Base-by-base conservation (phyloP, 257 asterid genomes). In the Plantago major region DNA sequence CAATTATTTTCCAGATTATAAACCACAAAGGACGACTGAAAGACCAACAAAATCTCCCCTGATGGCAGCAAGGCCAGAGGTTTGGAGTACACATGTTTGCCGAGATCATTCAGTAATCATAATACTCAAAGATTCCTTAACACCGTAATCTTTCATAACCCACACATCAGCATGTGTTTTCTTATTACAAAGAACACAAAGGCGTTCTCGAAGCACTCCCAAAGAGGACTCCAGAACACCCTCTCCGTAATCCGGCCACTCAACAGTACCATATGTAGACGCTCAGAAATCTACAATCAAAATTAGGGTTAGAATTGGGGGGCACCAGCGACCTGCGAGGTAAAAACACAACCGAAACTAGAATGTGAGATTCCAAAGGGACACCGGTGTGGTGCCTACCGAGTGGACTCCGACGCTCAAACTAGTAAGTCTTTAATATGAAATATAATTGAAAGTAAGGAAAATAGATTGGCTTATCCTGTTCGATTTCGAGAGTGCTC, bases 101-200 rank as follows among this genome's bases (percentile, higher is more conserved):
- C 66, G 0, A 66, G 66, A 42, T 66, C 71, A 2, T 42, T 5
- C 63, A 16, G 78, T 63, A 42, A 65, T 46, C 33, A 76, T 18
- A 49, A 73, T 77, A 43, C 53, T 65, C 92, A 86, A 84, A 2
- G 81, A 77, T 47, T 76, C 78, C 42, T 48, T 67, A 26, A 70
- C 65, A 43, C 75, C 80, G 68, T 80, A 83, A 28, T 83, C 78
- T 63, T 73, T 79, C 76, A 84, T 13, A 42, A 84, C 65, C 89
- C 89, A 82, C 37, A 84, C 13, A 49, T 82, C 83, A 0, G 63
- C 69, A 7, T 60, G 42, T 42, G 10, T 40, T 5, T 11, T 55
- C 8, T n/a, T 15, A 49, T 66, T 43, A 47, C 72, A 72, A 44
- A 79, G 62, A 50, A 79, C 71, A 44, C 71, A 64, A 67, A 82